Conservation (phyloP, 2,329 filamentous ascomycete species). For the Endothia cerciana region DNA sequence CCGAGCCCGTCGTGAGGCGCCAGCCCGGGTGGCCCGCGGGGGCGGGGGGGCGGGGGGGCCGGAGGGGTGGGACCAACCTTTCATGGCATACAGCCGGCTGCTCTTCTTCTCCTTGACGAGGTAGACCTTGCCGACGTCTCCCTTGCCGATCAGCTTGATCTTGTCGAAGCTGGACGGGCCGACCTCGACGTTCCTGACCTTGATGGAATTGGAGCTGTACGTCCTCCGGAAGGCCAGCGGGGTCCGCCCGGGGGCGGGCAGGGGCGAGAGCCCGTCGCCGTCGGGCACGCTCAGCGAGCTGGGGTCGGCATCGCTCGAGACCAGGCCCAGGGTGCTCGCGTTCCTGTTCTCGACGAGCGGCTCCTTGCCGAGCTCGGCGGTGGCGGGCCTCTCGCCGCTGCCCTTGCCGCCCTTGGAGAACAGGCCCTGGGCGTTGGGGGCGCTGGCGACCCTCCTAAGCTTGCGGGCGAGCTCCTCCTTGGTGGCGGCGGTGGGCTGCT, state of each 20-base stretch:
- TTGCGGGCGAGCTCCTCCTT: slow-evolving; percentile 96
- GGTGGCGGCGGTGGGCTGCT: slow-evolving; percentile 73
- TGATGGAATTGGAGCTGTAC: slow-evolving; percentile 99
- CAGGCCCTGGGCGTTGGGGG: slow-evolving; percentile 93
- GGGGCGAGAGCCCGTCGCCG: slow-evolving; percentile 59
- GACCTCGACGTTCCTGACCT: slow-evolving; percentile 95
- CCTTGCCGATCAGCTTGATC: slow-evolving; percentile 98
- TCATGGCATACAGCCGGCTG: slow-evolving; percentile 94
- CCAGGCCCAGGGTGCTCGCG: slow-evolving; percentile 49
- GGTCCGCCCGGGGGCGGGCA: slow-evolving; percentile 70
- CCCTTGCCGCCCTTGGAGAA: slow-evolving; percentile 66
- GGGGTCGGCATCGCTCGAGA: slow-evolving; percentile 47
- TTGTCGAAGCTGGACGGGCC: slow-evolving; percentile 97
- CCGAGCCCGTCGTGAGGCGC: too few relatives aligned
- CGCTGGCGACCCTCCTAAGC: slow-evolving; percentile 90
- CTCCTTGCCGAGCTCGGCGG: slow-evolving; percentile 85
- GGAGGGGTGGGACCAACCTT: slow-evolving; percentile 65
- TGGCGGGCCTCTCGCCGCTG: slow-evolving; percentile 72
- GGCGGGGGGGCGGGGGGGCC: not conserved
- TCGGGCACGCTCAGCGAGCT: slow-evolving; percentile 47
- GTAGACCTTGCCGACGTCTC: slow-evolving; percentile 98
- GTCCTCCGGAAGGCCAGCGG: slow-evolving; percentile 85
- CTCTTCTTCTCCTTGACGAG: slow-evolving; percentile 98
- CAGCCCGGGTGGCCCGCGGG: too few relatives aligned
- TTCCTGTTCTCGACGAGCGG: slow-evolving; percentile 66